These are phyloP conservation scores for Litsea cubeba DNA, from an alignment of 164 flowering plant species.

Conservation along the genomic window DNA sequence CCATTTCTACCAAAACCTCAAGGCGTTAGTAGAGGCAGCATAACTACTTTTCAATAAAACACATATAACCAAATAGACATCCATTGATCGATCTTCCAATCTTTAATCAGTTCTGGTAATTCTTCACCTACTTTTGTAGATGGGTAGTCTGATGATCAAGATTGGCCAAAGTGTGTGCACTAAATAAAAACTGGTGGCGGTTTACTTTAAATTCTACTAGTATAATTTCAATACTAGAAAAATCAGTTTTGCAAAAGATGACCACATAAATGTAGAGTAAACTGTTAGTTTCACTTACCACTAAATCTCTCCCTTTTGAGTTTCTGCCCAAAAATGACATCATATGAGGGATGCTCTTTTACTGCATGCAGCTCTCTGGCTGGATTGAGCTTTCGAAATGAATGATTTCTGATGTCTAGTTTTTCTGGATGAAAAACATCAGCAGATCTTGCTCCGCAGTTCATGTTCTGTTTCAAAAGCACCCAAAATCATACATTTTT, in stretches of 20 bases:
- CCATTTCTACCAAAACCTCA: too few relatives aligned
- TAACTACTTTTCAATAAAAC: too few relatives aligned
- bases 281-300: conserved; percentile 1
- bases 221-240: neutral
- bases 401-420: neutral
- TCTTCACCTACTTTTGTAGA: too few relatives aligned
- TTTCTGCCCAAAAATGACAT: conserved; percentile 15
- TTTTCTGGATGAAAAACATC: conserved; percentile 18
- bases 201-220: too few relatives aligned
- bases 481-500: conserved; percentile 33
- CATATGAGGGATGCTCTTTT: neutral
- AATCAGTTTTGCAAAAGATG: neutral
- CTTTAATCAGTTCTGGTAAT: too few relatives aligned
- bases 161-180: too few relatives aligned
- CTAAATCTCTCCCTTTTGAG: conserved; percentile 5
- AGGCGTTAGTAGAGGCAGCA: too few relatives aligned
- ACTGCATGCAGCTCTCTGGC: neutral
- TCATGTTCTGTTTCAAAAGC: conserved; percentile 33
- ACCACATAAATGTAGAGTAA: too few relatives aligned
- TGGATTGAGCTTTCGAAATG: neutral
- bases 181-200: too few relatives aligned
- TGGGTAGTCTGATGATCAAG: too few relatives aligned
- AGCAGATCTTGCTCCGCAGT: conserved; percentile 21
- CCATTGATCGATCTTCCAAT: too few relatives aligned
- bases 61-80: too few relatives aligned